phyloP scores from a whole-genome alignment of 768 basidiomycete genomes.

The Kwoniella sp. region DNA sequence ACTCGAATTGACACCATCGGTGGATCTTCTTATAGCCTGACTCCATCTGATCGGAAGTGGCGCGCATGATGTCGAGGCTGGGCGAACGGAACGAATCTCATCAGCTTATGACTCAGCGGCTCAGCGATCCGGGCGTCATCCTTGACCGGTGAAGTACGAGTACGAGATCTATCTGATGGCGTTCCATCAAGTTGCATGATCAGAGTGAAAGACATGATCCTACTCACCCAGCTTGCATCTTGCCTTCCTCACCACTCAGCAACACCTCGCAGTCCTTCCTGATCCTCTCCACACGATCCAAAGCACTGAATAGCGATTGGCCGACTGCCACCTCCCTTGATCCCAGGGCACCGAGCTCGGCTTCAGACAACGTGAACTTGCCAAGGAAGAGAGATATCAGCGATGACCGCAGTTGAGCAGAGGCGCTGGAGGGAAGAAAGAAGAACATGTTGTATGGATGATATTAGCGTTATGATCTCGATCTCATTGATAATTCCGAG shows the following conservation, averaged over 20 bases:
- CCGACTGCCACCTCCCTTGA: slow-evolving; percentile 79
- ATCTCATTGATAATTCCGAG: no score
- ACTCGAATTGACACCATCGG: slow-evolving; percentile 82
- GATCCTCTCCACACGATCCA: slow-evolving; percentile 83
- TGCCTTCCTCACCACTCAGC: slow-evolving; percentile 66
- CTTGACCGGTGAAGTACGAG: no score
- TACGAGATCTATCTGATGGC: no score
- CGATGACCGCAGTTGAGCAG: slow-evolving; percentile 63
- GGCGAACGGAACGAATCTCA: neutral
- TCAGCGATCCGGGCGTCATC: no score
- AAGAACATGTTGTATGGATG: neutral
- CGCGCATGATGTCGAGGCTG: slow-evolving; percentile 85
- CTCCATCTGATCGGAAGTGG: slow-evolving; percentile 79
- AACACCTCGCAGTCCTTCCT: slow-evolving; percentile 81
- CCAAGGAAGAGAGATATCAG: slow-evolving; percentile 78
- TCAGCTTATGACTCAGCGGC: slow-evolving; percentile 1
- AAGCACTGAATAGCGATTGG: slow-evolving; percentile 72
- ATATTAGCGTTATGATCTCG: neutral
- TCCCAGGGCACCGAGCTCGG: slow-evolving; percentile 72
- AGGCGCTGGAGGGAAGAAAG: slow-evolving; percentile 30
- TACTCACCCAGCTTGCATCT: slow-evolving; percentile 55
- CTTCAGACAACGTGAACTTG: slow-evolving; percentile 77
- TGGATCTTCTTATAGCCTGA: slow-evolving; percentile 86
- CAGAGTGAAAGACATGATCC: neutral
- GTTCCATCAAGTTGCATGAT: no score